These are phyloP conservation scores for Geotrichum australiense DNA, from an alignment of 1,139 yeast species.

Conservation along the genomic window DNA sequence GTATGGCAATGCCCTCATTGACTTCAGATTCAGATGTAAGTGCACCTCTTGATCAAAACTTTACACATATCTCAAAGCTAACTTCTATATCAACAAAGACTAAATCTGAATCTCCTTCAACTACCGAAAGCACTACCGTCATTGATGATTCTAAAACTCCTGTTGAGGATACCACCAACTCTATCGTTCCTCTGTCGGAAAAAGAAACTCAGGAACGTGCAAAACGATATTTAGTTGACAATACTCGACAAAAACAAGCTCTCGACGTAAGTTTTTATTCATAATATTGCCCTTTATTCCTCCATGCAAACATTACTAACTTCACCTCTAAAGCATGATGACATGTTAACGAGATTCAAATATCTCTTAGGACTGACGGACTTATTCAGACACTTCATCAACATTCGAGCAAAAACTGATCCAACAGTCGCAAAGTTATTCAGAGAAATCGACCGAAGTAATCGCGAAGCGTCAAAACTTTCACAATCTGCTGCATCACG, in stretches of 20 bases:
- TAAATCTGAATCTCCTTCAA: conserved; percentile 4
- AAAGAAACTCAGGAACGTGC: conserved; percentile 16
- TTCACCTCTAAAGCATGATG: conserved; percentile 23
- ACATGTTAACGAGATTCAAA: conserved; percentile 56
- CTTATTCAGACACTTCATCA: conserved; percentile 83
- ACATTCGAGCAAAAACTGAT: conserved; percentile 72
- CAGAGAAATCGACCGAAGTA: conserved; percentile 45
- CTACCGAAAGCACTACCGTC: neutral
- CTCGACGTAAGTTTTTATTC: conserved; percentile 11
- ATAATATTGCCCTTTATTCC: neutral
- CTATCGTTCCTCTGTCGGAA: conserved; percentile 7
- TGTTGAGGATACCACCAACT: neutral
- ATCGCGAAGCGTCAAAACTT: conserved; percentile 22
- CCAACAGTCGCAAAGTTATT: conserved; percentile 56
- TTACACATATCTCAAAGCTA: neutral
- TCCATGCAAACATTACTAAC: conserved; percentile 24
- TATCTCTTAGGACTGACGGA: conserved; percentile 80
- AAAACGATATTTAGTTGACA: conserved; percentile 15
- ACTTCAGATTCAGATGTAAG: conserved; percentile 13
- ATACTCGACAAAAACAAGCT: conserved; percentile 15
- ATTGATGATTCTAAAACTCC: neutral
- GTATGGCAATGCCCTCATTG: conserved; percentile 10
- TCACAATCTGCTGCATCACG: conserved; percentile 14
- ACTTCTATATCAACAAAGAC: neutral
- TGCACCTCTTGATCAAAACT: neutral